phyloP scores from a whole-genome alignment of 257 asterid genomes.

The Nicotiana sylvestris region DNA sequence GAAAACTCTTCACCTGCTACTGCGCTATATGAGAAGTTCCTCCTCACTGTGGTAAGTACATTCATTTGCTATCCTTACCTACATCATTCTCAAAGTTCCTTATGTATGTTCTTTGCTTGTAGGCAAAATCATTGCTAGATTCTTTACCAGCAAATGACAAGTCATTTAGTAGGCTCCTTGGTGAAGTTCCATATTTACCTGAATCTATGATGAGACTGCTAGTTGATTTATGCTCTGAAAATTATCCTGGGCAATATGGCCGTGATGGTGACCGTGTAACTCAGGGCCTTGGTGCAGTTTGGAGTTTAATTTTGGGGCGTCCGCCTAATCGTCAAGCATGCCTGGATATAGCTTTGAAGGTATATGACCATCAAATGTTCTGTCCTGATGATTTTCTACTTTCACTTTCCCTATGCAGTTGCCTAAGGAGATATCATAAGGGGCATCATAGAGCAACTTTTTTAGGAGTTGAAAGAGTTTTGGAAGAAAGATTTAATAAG shows the following conservation, averaged over 20 bases:
- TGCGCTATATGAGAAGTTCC: slow-evolving; percentile 67
- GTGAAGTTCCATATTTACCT: slow-evolving; percentile 86
- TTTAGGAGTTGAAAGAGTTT: not conserved
- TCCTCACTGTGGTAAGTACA: slow-evolving; percentile 74
- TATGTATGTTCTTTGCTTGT: slow-evolving; percentile 31
- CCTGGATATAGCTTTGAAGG: slow-evolving; percentile 92
- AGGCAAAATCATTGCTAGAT: slow-evolving; percentile 74
- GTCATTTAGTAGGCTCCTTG: slow-evolving; percentile 89
- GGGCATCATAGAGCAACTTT: not conserved
- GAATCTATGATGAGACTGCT: slow-evolving; percentile 74
- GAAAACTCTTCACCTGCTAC: slow-evolving; percentile 50
- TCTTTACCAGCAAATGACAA: slow-evolving; percentile 89
- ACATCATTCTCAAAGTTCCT: slow-evolving; percentile 15
- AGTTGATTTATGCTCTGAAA: slow-evolving; percentile 66
- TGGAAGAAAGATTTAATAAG: not conserved
- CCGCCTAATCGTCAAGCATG: slow-evolving; percentile 84
- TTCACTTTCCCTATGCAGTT: not conserved
- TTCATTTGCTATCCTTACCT: slow-evolving; percentile 16
- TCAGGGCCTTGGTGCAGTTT: slow-evolving; percentile 94
- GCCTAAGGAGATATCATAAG: not conserved
- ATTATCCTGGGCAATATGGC: slow-evolving; percentile 45
- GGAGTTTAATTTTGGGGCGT: slow-evolving; percentile 87
- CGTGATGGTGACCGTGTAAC: slow-evolving; percentile 89
- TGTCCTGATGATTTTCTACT: slow-evolving; percentile 10
- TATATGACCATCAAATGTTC: slow-evolving; percentile 23